A percentile compares a stretch with the other conserved stretches of the same genome.
Conservation (phyloP, 2,329 filamentous ascomycete genomes). For the Beauveria sp. region DNA sequence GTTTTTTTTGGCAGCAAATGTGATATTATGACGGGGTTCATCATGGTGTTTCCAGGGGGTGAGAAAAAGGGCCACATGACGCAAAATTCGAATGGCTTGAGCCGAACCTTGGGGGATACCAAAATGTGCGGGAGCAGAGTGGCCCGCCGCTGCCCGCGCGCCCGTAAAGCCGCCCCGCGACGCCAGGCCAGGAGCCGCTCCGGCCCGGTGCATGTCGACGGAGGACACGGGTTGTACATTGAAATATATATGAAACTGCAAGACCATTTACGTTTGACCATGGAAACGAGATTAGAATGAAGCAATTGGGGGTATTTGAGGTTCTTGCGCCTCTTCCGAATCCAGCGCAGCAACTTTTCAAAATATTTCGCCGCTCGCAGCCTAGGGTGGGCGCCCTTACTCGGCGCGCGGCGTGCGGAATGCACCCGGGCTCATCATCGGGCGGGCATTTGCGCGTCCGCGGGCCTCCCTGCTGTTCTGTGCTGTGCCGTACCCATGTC, state of each 20-base stretch:
- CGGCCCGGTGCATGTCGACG: background rate
- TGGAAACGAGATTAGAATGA: too few species aligned
- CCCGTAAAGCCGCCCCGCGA: constrained; percentile 4
- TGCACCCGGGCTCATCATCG: too few species aligned
- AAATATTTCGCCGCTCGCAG: background rate
- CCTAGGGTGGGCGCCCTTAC: background rate
- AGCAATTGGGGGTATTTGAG: too few species aligned
- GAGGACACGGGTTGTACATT: background rate
- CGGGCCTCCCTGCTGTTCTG: too few species aligned
- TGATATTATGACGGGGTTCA: background rate
- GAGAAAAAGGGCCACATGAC: background rate
- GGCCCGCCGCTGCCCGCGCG: constrained; percentile 7
- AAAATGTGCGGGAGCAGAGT: background rate
- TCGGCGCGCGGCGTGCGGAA: background rate
- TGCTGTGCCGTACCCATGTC: background rate
- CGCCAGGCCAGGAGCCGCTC: background rate
- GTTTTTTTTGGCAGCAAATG: background rate
- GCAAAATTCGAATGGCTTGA: background rate
- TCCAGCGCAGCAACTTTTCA: background rate
- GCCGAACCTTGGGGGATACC: background rate
- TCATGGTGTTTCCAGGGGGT: background rate
- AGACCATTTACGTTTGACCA: too few species aligned
- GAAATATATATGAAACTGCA: too few species aligned
- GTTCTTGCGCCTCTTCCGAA: too few species aligned
- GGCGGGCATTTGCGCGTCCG: too few species aligned